Conservation (phyloP, 176 grass and related monocot genomes). For the Phoenix roebelenii region DNA sequence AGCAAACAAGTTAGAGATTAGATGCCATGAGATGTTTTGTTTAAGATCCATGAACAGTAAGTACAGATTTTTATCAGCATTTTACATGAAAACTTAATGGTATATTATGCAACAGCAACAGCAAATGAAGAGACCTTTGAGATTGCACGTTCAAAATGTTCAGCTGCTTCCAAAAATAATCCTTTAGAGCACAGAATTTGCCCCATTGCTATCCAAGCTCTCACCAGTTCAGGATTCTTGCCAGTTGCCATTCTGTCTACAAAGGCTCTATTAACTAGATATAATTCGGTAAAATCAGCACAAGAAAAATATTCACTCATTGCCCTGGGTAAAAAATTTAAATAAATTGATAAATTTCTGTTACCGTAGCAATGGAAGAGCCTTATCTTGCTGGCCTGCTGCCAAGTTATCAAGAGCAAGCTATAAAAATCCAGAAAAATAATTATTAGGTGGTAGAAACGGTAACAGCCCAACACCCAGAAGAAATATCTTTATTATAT, state of each 20-base stretch:
- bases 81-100: no score
- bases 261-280: background rate
- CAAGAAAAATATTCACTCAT: no score
- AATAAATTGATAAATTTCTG: no score
- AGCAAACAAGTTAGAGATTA: constrained; percentile 3
- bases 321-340: no score
- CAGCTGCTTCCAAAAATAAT: constrained; percentile 54
- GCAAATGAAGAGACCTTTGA: constrained; percentile 34
- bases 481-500: background rate
- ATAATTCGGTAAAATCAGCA: no score
- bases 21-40: no score
- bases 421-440: constrained; percentile 14
- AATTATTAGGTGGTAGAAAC: background rate
- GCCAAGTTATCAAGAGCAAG: constrained; percentile 26
- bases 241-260: constrained; percentile 52
- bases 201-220: constrained; percentile 60
- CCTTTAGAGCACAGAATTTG: constrained; percentile 42
- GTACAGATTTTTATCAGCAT: no score
- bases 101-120: background rate
- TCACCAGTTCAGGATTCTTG: constrained; percentile 55
- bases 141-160: constrained; percentile 71
- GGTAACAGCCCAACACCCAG: background rate
- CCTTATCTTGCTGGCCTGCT: constrained; percentile 5
- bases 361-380: constrained; percentile 9
- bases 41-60: no score